Percentiles rank a stretch among this genome's conserved stretches.
Evolutionary conservation across 192 early-diverging fungal genomes (phyloP).

Genomic region (Linnemannia exigua): DNA sequence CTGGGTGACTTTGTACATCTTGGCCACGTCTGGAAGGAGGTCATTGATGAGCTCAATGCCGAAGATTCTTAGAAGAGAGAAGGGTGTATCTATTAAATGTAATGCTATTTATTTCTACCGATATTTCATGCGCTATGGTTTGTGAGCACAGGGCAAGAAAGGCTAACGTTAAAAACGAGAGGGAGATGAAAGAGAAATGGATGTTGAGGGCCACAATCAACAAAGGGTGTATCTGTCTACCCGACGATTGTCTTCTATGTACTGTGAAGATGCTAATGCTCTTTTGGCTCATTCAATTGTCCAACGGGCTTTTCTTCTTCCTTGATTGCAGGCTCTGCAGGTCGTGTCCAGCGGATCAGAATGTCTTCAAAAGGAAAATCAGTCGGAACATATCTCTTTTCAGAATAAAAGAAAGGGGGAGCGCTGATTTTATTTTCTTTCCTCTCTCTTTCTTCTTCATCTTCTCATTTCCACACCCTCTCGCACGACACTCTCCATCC

Average conservation of each 20-base stretch:
- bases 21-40: constrained; percentile 58
- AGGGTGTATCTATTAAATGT: not conserved
- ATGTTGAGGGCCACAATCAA: too few species aligned
- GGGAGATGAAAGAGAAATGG: too few species aligned
- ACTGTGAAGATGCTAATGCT: too few species aligned
- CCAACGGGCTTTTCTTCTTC: not conserved
- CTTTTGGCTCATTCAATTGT: not conserved
- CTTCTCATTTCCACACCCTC: not conserved
- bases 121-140: too few species aligned
- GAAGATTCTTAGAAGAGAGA: constrained; percentile 3
- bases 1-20: constrained; percentile 62
- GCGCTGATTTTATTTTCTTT: not conserved
- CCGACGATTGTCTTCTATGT: too few species aligned
- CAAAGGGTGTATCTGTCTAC: too few species aligned
- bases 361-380: constrained; percentile 9
- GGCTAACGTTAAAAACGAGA: too few species aligned
- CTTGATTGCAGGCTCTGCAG: not conserved
- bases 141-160: too few species aligned
- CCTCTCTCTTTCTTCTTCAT: not conserved
- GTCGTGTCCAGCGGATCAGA: not conserved
- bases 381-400: not conserved
- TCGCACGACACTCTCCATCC: too few species aligned
- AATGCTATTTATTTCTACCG: not conserved
- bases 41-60: constrained; percentile 50
- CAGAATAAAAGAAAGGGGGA: not conserved